Percentiles rank a stretch among this genome's conserved stretches.
Evolutionary conservation across 805 yeast genomes (phyloP).

Genomic region (Starmerella floris): DNA sequence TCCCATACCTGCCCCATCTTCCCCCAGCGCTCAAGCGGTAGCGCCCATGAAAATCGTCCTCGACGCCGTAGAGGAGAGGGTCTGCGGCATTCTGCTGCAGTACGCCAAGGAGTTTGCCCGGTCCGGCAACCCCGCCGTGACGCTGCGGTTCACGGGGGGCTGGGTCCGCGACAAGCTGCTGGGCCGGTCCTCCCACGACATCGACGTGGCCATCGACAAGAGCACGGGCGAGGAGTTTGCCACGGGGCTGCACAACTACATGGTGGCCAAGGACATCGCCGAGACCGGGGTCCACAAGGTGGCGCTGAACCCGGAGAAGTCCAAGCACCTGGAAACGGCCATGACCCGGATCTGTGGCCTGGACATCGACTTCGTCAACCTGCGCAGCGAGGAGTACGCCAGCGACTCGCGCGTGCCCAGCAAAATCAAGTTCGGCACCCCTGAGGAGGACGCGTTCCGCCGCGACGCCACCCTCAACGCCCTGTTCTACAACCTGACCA

Average conservation of each 20-base stretch:
- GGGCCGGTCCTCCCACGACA: conserved; percentile 67
- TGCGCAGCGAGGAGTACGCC: conserved; percentile 77
- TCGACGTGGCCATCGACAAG: conserved; percentile 80
- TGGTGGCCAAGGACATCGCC: conserved; percentile 20
- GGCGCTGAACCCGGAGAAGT: conserved; percentile 85
- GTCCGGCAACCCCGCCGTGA: conserved; percentile 27
- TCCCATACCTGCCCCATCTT: too few species aligned
- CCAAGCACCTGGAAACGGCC: conserved; percentile 93
- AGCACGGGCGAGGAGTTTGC: conserved; percentile 84
- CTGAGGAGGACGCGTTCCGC: conserved; percentile 78
- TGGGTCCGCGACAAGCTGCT: conserved; percentile 95
- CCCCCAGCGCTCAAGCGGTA: too few species aligned
- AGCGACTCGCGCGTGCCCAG: conserved; percentile 70
- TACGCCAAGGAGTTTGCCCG: conserved; percentile 23
- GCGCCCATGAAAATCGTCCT: conserved; percentile 20
- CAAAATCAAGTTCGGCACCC: conserved; percentile 66
- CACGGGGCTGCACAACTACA: conserved; percentile 41
- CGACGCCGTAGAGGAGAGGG: conserved; percentile 24
- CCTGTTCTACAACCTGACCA: conserved; percentile 67
- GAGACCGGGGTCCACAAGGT: conserved; percentile 52
- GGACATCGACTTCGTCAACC: conserved; percentile 89
- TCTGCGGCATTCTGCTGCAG: conserved; percentile 25
- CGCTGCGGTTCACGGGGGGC: conserved; percentile 83
- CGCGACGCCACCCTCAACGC: conserved; percentile 95
- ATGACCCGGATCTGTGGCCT: conserved; percentile 72